Base-by-base conservation (phyloP, 2,329 filamentous ascomycete genomes). In the Calonectria hawksworthii region DNA sequence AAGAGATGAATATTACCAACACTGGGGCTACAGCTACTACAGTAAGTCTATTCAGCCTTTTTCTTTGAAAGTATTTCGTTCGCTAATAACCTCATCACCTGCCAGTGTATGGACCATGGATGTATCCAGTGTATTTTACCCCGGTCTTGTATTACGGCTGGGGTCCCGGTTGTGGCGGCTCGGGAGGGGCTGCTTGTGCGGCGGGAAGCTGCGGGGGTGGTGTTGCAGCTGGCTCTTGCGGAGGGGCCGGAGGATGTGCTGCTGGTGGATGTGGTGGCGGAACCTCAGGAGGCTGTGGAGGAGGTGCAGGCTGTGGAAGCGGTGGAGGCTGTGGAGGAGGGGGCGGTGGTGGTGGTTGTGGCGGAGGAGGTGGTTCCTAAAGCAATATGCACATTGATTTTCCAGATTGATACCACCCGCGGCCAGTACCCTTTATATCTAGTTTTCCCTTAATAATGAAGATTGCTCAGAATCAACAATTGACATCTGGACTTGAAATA, bases 21-120 rank as follows among this genome's bases (percentile, higher is more conserved):
- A 91, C 80, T 92, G 90, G 90, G 90, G 90, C 0, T 89, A 89
- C 65, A 83, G 85, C 0, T 91, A 90, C 74, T 83, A 86, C 73
- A 86, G 81, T 82, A 64, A 72, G 79, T 75, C 14, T 44, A 8
- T 14, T 5, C 16, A 28, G 16, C 23, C n/a, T 28, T 65, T 14
- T 18, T 32, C 11, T 38, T 13, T 28, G 21, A 14, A n/a, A 30
- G 13, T 1, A 16, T 23, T 21, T 26, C 7, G 4, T 30, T 3
- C 0, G 10, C 64, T 74, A 13, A 74, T 3, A 0, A 2, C 32
- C 0, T 36, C 5, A 9, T 8, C 28, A 16, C 16, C 13, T 47
- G 38, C 16, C 28, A 83, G 81, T 89, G 82, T 89, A 89, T 73
- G 86, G 85, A 0, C 89, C 89, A 0, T 90, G 83, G 41, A 84